Percentiles rank a stretch among this genome's conserved stretches.
Evolutionary conservation across 306 rosid species (phyloP).

Genomic region (Cucurbita maxima): DNA sequence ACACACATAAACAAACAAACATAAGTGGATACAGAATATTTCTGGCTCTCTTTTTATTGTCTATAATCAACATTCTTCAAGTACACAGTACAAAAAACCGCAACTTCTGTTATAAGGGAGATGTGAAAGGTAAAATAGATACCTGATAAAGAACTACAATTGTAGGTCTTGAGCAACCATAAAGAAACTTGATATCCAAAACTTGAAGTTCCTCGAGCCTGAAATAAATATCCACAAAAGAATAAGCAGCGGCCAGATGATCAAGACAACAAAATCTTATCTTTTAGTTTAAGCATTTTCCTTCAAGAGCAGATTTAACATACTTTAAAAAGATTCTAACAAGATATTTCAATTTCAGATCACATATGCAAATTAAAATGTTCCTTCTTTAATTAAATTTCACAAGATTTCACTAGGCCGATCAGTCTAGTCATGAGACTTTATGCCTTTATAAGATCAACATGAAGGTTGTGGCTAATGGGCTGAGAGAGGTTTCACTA

Average conservation of each 20-base stretch:
- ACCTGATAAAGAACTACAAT: slow-evolving; percentile 99
- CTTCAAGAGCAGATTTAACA: background rate
- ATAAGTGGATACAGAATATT: background rate
- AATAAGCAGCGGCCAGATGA: background rate
- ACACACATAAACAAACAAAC: background rate
- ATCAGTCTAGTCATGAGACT: background rate
- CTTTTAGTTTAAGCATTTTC: background rate
- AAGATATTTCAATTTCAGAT: background rate
- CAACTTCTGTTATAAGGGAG: background rate
- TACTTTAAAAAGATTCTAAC: background rate
- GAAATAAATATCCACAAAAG: slow-evolving; percentile 22
- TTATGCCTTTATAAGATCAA: background rate
- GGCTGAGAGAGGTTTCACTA: background rate
- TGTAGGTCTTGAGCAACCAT: slow-evolving; percentile 90
- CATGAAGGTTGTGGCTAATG: background rate
- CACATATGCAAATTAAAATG: background rate
- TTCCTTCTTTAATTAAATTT: background rate
- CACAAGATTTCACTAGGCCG: background rate
- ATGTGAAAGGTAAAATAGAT: background rate
- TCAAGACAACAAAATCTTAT: background rate
- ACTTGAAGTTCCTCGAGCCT: slow-evolving; percentile 99
- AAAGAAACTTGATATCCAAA: slow-evolving; percentile 88
- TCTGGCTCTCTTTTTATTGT: background rate
- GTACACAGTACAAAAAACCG: background rate
- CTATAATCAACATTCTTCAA: background rate